Conservation (phyloP, 2,329 filamentous ascomycete genomes). For the Didymella arachidicola region DNA sequence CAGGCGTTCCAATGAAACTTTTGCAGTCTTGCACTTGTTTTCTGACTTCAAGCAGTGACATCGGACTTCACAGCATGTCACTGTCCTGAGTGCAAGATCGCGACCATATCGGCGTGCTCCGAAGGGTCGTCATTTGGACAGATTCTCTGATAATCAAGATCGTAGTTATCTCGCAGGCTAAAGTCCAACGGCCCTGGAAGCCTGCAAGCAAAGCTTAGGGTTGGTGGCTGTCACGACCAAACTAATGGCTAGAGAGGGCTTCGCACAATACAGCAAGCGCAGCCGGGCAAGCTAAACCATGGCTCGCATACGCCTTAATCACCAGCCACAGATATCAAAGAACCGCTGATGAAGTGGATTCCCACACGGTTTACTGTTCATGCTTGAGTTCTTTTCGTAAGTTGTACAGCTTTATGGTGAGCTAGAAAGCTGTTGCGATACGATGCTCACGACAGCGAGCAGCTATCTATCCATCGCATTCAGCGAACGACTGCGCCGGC, state of each 20-base stretch:
- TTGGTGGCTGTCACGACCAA: background rate
- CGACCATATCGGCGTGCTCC: background rate
- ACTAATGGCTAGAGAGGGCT: constrained; percentile 4
- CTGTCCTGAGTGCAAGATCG: background rate
- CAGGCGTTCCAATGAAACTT: constrained; percentile 3
- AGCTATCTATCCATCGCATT: background rate
- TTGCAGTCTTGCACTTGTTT: background rate
- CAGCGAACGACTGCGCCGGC: background rate
- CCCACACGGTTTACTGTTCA: background rate
- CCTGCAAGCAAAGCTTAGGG: background rate
- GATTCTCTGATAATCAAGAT: background rate
- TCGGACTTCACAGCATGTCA: background rate
- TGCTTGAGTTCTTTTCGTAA: background rate
- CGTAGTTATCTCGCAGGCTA: background rate
- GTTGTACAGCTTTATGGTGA: background rate
- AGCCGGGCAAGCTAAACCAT: background rate
- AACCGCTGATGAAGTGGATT: background rate
- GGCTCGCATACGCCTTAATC: constrained; percentile 1
- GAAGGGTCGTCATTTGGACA: background rate
- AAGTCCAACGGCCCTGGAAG: constrained; percentile 1
- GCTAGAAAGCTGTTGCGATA: background rate
- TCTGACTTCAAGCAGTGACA: background rate
- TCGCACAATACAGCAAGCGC: constrained; percentile 2
- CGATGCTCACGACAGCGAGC: background rate
- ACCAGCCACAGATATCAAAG: constrained; percentile 14